phyloP scores from a whole-genome alignment of 2,329 filamentous ascomycete genomes.

The Coniochaeta prunicola region DNA sequence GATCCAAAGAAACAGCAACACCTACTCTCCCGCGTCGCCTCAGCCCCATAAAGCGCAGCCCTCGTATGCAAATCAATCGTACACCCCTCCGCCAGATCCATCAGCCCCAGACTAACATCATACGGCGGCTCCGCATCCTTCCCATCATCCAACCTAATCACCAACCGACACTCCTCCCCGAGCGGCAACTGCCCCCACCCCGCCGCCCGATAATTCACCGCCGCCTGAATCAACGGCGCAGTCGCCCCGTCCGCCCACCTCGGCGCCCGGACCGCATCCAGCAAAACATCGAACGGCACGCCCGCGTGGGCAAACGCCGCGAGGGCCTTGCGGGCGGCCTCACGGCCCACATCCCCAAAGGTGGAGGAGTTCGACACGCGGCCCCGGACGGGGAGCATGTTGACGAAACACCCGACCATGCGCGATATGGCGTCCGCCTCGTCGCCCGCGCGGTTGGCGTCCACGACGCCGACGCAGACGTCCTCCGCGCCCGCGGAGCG shows the following conservation, averaged over 20 bases:
- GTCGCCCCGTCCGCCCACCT: no score
- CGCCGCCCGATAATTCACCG: constrained; percentile 26
- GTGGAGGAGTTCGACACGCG: no score
- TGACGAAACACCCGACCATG: no score
- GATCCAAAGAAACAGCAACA: no score
- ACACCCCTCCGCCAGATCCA: no score
- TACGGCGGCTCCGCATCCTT: constrained; percentile 5
- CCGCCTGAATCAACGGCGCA: constrained; percentile 45
- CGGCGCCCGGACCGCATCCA: constrained; percentile 39
- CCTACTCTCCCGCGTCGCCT: no score
- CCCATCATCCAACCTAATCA: constrained; percentile 14
- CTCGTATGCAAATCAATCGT: no score
- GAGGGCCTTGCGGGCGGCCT: constrained; percentile 22
- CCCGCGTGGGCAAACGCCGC: background rate
- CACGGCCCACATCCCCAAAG: constrained; percentile 20
- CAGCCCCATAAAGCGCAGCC: no score
- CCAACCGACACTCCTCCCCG: background rate
- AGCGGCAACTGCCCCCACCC: no score
- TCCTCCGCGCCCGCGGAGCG: constrained; percentile 28
- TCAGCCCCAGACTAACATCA: background rate
- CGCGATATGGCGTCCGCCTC: constrained; percentile 21
- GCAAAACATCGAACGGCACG: constrained; percentile 41
- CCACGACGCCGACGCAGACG: constrained; percentile 32
- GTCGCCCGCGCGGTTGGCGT: constrained; percentile 33
- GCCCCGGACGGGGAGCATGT: no score